Evolutionary conservation across 169 alveolate species (phyloP).

Genomic region (Babesia ovis): DNA sequence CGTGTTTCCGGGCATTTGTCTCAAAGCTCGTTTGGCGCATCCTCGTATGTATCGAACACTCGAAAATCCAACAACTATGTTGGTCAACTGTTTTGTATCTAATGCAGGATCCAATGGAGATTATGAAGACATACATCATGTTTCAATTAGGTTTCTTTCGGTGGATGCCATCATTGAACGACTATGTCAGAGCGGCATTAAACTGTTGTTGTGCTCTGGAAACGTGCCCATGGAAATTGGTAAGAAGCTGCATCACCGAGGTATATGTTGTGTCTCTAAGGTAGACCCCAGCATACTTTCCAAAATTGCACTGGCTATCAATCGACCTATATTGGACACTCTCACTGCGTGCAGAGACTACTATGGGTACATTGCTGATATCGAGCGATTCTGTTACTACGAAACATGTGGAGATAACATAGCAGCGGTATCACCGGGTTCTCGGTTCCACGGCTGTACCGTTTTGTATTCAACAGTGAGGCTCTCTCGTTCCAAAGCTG

Average conservation of each 20-base stretch:
- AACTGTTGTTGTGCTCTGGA: constrained; percentile 29
- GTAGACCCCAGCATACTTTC: constrained; percentile 14
- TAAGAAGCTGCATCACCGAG: constrained; percentile 12
- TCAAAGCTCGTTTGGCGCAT: constrained; percentile 39
- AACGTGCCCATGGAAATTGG: constrained; percentile 24
- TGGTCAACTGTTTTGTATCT: constrained; percentile 7
- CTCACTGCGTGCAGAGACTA: not conserved
- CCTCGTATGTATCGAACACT: constrained; percentile 19
- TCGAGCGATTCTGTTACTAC: constrained; percentile 5
- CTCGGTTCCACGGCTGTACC: constrained; percentile 52
- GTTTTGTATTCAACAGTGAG: constrained; percentile 34
- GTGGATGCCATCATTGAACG: constrained; percentile 20
- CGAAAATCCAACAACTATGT: constrained; percentile 10
- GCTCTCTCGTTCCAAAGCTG: not conserved
- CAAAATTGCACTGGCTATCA: constrained; percentile 39
- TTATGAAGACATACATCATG: constrained; percentile 34
- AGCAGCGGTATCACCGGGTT: constrained; percentile 12
- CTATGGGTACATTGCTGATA: constrained; percentile 1
- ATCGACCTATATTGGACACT: constrained; percentile 11
- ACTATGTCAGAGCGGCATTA: constrained; percentile 8
- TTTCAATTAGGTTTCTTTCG: not conserved
- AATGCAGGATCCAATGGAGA: not conserved
- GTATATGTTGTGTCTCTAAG: constrained; percentile 37
- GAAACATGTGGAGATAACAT: constrained; percentile 5
- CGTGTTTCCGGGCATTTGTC: constrained; percentile 39